A percentile compares a stretch with the other conserved stretches of the same genome.
Evolutionary conservation across 2,329 filamentous ascomycete genomes (phyloP).

Genomic region (Paramyrothecium roridum): DNA sequence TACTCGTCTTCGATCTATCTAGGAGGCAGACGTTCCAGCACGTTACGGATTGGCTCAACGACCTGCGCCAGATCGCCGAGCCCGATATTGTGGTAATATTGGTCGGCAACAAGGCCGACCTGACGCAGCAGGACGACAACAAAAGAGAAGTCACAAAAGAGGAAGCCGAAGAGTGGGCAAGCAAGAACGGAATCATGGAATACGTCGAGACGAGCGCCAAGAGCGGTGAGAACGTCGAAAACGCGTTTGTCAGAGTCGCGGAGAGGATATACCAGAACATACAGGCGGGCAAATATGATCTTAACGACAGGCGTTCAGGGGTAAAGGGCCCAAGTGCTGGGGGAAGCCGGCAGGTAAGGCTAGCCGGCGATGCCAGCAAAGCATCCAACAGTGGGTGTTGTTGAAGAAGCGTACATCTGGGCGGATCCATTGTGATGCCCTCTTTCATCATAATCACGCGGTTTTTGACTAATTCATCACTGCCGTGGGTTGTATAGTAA

Average conservation of each 20-base stretch:
- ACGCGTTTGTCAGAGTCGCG: constrained; percentile 88
- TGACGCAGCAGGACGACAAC: constrained; percentile 57
- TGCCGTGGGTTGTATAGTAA: constrained; percentile 23
- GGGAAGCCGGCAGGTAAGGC: constrained; percentile 41
- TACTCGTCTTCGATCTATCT: constrained; percentile 94
- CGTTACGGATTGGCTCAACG: constrained; percentile 89
- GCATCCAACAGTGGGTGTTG: constrained; percentile 44
- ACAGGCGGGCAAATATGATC: constrained; percentile 88
- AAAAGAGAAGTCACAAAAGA: constrained; percentile 75
- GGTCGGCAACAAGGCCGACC: constrained; percentile 92
- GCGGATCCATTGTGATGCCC: constrained; percentile 23
- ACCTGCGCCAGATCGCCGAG: constrained; percentile 91
- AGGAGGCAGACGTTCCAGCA: constrained; percentile 81
- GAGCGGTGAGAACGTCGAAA: constrained; percentile 89
- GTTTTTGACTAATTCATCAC: background rate
- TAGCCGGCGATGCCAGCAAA: constrained; percentile 37
- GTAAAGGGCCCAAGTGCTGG: constrained; percentile 71
- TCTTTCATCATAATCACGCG: background rate
- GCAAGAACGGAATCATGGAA: constrained; percentile 77
- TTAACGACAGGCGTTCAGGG: constrained; percentile 88
- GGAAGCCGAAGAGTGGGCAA: constrained; percentile 90
- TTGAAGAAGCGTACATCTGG: constrained; percentile 22
- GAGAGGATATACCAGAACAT: constrained; percentile 97
- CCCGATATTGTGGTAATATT: constrained; percentile 92
- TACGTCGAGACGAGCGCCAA: constrained; percentile 98